Conservation (phyloP, 2,329 filamentous ascomycete genomes). For the Alternaria arborescens region DNA sequence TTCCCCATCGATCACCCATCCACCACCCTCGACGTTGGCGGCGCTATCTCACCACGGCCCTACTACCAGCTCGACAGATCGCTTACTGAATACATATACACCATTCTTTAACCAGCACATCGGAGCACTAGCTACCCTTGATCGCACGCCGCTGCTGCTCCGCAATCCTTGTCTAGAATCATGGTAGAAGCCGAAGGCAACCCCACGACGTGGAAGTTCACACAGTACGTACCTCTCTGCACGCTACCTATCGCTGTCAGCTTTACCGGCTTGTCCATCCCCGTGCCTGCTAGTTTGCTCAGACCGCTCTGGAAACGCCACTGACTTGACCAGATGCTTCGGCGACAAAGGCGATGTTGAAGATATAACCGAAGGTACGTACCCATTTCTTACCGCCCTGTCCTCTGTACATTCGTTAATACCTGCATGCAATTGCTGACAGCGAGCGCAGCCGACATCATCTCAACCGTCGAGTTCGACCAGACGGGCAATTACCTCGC, state of each 20-base stretch:
- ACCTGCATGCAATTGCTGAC: conserved; percentile 22
- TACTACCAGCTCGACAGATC: conserved; percentile 22
- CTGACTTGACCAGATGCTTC: conserved; percentile 78
- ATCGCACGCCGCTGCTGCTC: conserved; percentile 19
- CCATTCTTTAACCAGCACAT: conserved; percentile 9
- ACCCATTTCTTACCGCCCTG: conserved; percentile 8
- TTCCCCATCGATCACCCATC: conserved; percentile 29
- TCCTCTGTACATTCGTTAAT: conserved; percentile 14
- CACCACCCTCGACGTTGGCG: conserved; percentile 42
- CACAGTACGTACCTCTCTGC: conserved; percentile 75
- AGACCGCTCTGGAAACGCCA: conserved; percentile 8
- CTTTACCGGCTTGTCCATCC: not conserved
- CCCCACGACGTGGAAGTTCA: conserved; percentile 99
- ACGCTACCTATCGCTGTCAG: not conserved
- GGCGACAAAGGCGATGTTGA: conserved; percentile 99
- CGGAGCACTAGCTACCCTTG: conserved; percentile 24
- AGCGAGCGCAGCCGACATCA: conserved; percentile 75
- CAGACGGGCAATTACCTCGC: conserved; percentile 89
- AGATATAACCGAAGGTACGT: conserved; percentile 92
- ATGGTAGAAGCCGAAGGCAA: conserved; percentile 97
- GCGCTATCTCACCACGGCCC: conserved; percentile 32
- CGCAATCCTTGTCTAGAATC: conserved; percentile 56
- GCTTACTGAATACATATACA: conserved; percentile 13
- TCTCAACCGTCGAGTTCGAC: conserved; percentile 90
- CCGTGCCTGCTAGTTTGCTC: not conserved